Percentiles rank a stretch among this genome's conserved stretches.
These are phyloP conservation scores for Blastocystis sp. DNA, from an alignment of 352 stramenopile species.

Conservation along the genomic window DNA sequence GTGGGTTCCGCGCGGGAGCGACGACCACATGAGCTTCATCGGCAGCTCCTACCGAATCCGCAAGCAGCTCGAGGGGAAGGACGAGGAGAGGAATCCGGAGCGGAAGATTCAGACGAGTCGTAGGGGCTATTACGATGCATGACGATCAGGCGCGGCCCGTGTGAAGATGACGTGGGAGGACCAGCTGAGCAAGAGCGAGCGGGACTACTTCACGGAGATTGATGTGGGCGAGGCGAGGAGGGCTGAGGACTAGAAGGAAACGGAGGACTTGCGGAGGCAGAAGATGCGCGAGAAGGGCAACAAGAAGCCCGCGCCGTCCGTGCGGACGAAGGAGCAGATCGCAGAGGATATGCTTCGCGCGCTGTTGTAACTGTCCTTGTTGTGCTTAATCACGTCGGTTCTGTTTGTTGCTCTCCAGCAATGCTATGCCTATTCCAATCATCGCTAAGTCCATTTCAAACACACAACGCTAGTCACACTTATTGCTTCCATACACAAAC, in stretches of 20 bases:
- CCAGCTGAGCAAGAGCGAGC: background rate
- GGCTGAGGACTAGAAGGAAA: constrained; percentile 28
- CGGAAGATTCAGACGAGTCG: constrained; percentile 19
- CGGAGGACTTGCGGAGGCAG: constrained; percentile 19
- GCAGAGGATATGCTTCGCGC: constrained; percentile 53
- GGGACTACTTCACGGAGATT: constrained; percentile 53
- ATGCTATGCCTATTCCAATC: no score
- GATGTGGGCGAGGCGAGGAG: background rate
- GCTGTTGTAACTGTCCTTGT: constrained; percentile 39
- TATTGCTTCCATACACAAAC: constrained; percentile 54
- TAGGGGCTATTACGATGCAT: background rate
- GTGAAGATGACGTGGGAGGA: constrained; percentile 66
- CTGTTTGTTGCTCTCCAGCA: no score
- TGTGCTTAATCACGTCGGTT: no score
- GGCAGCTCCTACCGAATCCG: constrained; percentile 55
- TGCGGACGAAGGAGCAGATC: constrained; percentile 26
- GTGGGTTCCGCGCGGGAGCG: constrained; percentile 45
- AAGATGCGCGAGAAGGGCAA: constrained; percentile 7
- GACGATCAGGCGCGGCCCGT: constrained; percentile 5
- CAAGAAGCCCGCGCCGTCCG: background rate
- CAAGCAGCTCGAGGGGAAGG: constrained; percentile 21
- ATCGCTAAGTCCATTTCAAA: no score
- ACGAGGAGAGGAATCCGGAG: background rate
- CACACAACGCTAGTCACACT: constrained; percentile 15
- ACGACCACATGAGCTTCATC: constrained; percentile 58